These are phyloP conservation scores for Verticillium dahliae DNA, from an alignment of 2,329 filamentous ascomycete genomes.

Conservation along the genomic window DNA sequence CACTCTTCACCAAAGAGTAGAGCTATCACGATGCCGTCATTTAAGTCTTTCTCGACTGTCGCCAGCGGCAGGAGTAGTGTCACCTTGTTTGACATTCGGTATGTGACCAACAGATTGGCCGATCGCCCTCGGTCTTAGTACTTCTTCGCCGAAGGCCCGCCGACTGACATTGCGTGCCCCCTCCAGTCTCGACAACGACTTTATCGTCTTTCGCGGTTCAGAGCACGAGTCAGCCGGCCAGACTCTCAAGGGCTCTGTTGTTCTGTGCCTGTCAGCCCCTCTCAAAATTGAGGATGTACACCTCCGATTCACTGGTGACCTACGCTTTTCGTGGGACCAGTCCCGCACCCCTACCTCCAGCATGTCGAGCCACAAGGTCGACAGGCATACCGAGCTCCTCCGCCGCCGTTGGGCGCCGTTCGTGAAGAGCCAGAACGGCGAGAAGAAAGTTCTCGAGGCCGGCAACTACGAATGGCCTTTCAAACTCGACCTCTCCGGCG, in stretches of 20 bases:
- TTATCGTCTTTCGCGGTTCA: conserved; percentile 70
- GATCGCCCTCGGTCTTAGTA: not conserved
- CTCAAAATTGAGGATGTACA: conserved; percentile 69
- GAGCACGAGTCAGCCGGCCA: conserved; percentile 72
- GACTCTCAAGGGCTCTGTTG: conserved; percentile 64
- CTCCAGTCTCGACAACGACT: conserved; percentile 66
- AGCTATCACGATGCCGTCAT: conserved; percentile 41
- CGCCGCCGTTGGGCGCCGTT: conserved; percentile 66
- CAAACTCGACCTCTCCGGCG: conserved; percentile 64
- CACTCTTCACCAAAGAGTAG: conserved; percentile 1
- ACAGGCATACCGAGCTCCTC: conserved; percentile 54
- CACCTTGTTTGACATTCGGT: conserved; percentile 54
- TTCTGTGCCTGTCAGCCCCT: conserved; percentile 64
- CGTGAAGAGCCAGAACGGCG: conserved; percentile 46
- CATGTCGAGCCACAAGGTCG: conserved; percentile 52
- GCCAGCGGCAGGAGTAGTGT: conserved; percentile 40
- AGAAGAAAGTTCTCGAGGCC: conserved; percentile 54
- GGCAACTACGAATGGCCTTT: conserved; percentile 85
- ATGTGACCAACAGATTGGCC: conserved; percentile 16
- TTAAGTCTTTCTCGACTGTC: conserved; percentile 48
- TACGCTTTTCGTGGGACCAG: conserved; percentile 58
- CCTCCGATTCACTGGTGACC: conserved; percentile 63
- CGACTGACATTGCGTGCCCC: conserved; percentile 1
- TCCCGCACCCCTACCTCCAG: conserved; percentile 48
- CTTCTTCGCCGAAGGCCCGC: conserved; percentile 3